Percentiles rank a stretch among this genome's conserved stretches.
Evolutionary conservation across 2,329 filamentous ascomycete species (phyloP).

Genomic region (Cytospora leucostoma): DNA sequence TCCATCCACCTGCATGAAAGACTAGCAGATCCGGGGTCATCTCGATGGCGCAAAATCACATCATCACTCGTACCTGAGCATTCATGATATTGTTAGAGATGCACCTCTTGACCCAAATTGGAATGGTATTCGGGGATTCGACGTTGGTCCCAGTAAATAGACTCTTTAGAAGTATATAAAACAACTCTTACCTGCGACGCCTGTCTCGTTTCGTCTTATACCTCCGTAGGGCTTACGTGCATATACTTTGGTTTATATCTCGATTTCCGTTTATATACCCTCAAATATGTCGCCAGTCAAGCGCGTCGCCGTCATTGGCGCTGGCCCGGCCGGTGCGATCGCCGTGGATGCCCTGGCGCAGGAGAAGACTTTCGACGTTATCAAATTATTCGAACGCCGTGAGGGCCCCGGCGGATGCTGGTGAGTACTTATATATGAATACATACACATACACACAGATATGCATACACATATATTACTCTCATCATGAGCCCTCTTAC

Average conservation of each 20-base stretch:
- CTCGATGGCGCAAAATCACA: conserved; percentile 19
- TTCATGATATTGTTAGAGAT: neutral
- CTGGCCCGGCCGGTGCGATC: conserved; percentile 59
- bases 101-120: neutral
- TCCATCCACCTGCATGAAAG: conserved; percentile 2
- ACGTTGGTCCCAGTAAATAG: too few species aligned
- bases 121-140: neutral
- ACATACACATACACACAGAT: too few species aligned
- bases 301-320: conserved; percentile 57
- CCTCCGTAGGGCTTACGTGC: too few species aligned
- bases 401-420: conserved; percentile 58
- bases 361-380: conserved; percentile 56
- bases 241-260: neutral
- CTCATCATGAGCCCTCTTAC: neutral
- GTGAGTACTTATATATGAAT: conserved; percentile 38
- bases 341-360: conserved; percentile 57
- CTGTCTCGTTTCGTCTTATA: too few species aligned
- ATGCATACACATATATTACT: too few species aligned
- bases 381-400: conserved; percentile 60
- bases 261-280: neutral
- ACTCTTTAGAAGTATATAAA: too few species aligned
- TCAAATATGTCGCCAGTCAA: conserved; percentile 22
- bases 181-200: too few species aligned
- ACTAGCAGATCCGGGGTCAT: conserved; percentile 14
- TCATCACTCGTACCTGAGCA: neutral